Base-by-base conservation (phyloP, 306 rosid species). In the Gastrolobium villosum region DNA sequence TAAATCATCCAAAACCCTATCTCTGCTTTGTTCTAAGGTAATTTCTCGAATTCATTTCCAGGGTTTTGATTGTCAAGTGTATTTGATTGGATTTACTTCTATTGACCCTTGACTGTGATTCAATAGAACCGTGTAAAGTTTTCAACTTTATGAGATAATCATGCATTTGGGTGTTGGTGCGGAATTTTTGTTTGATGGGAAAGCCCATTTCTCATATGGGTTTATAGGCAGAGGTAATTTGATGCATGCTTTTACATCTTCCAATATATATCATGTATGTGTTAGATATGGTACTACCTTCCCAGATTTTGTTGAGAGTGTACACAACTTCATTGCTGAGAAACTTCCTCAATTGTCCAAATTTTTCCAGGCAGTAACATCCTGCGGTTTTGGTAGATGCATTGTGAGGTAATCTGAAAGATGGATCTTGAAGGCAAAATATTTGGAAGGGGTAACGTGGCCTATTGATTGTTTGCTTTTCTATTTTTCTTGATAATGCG, bases 341-440 rank as follows among this genome's bases (percentile, higher is more conserved):
- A 37, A 53, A 44, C 62, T 67, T 75, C 40, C 34, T 64, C 28
- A 28, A 34, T 71, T 82, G 54, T 81, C 65, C 37, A 75, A 35
- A 48, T 48, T 75, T 76, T 36, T 20, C 26, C 78, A 52, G 78
- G 75, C 66, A 71, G 60, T 63, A 2, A 52, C 20, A 60, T 63
- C 40, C 57, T 8, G 13, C 7, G 10, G 74, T 64, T 56, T 56
- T 55, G 78, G 69, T 62, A 2, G 69, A 7, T 59, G 67, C 77
- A 50, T 68, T 71, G 65, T 45, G 71, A 72, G 61, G 39, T 65
- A 10, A 41, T 48, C 26, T 14, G 31, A 61, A 72, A 72, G 79
- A 83, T 78, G 86, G 73, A 69, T 84, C 65, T 69, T 70, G 79
- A 75, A 56, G 72, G 65, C 52, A 75, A 39, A 10, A 55, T 14